Evolutionary conservation across 2,329 filamentous ascomycete species (phyloP).

Genomic region (Sclerotinia borealis): DNA sequence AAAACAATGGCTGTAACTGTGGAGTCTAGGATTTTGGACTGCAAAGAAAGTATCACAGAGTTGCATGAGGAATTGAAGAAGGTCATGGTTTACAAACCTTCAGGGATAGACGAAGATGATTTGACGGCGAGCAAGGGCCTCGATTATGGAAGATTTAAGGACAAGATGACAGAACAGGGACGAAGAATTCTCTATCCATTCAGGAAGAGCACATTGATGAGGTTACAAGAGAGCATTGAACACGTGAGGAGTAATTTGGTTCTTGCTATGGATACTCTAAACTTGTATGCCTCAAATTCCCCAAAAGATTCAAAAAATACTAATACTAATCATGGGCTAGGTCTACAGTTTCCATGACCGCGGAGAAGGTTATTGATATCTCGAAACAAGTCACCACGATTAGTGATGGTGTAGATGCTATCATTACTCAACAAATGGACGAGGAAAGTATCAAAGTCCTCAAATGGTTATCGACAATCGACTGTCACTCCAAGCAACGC

Average conservation of each 20-base stretch:
- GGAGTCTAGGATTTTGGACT: constrained; percentile 2
- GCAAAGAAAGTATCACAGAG: constrained; percentile 5
- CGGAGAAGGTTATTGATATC: constrained; percentile 1
- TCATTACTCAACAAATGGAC: constrained; percentile 9
- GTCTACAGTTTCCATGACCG: constrained; percentile 1
- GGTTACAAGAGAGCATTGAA: constrained; percentile 12
- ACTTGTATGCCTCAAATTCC: constrained; percentile 9
- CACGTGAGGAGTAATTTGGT: constrained; percentile 13
- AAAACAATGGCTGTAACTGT: not conserved
- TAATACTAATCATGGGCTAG: not conserved
- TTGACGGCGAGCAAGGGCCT: not conserved
- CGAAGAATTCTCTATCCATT: constrained; percentile 17
- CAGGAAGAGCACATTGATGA: constrained; percentile 17
- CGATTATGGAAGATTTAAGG: not conserved
- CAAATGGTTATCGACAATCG: constrained; percentile 32
- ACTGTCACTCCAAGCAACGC: constrained; percentile 34
- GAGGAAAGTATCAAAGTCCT: constrained; percentile 5
- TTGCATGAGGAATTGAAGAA: constrained; percentile 7
- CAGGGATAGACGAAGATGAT: not conserved
- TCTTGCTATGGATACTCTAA: constrained; percentile 12
- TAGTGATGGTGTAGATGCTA: not conserved
- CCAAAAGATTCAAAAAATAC: not conserved
- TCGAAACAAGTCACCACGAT: constrained; percentile 8
- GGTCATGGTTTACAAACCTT: constrained; percentile 3
- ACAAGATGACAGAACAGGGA: constrained; percentile 13